Conservation (phyloP, 176 grass and related monocot species). For the Carex littledalei region DNA sequence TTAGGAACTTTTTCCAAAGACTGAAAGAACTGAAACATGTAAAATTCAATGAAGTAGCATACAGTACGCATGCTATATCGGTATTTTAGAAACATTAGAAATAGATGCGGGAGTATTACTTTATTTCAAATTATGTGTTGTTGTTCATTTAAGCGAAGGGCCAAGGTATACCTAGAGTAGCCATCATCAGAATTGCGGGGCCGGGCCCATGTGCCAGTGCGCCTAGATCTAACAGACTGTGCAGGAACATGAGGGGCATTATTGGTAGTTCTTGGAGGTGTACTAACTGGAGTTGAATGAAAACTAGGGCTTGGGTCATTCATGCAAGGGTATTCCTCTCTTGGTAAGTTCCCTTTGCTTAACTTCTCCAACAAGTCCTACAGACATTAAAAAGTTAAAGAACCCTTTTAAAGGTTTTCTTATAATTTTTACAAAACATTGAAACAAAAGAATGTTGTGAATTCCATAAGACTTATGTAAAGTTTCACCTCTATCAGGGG, state of each 20-base stretch:
- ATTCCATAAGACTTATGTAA: background rate
- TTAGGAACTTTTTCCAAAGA: background rate
- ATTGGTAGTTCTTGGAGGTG: conserved; percentile 30
- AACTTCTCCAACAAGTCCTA: conserved; percentile 86
- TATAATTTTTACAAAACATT: conserved; percentile 12
- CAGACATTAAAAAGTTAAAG: conserved; percentile 24
- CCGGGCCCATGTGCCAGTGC: conserved; percentile 65
- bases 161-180: conserved; percentile 53
- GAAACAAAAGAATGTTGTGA: conserved; percentile 2
- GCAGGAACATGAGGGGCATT: conserved; percentile 39
- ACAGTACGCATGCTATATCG: background rate
- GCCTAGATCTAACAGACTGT: conserved; percentile 69
- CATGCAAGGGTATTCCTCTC: conserved; percentile 78
- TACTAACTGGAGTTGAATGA: conserved; percentile 35
- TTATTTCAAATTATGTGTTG: background rate
- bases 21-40: background rate
- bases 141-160: background rate
- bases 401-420: background rate
- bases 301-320: conserved; percentile 73
- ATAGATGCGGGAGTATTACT: background rate
- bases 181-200: conserved; percentile 78
- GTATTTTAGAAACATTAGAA: background rate
- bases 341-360: conserved; percentile 61
- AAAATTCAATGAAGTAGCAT: background rate
- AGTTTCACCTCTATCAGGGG: conserved; percentile 67